Evolutionary conservation across 352 stramenopile species (phyloP).

Genomic region (Globisporangium paroecandrum): DNA sequence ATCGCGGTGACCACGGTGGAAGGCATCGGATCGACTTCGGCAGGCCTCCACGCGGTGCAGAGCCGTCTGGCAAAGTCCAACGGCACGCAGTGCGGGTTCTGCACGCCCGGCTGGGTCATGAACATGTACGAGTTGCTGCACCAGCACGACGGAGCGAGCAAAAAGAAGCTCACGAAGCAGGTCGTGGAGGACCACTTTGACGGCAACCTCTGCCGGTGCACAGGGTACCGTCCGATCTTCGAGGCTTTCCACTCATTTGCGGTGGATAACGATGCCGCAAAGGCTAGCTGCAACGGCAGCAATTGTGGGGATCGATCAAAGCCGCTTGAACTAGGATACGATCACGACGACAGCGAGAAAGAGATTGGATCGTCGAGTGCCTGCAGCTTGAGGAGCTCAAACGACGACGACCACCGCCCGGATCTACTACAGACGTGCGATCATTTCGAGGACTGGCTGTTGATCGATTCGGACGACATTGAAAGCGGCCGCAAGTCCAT

Average conservation of each 20-base stretch:
- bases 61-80: constrained; percentile 86
- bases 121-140: constrained; percentile 78
- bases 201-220: constrained; percentile 96
- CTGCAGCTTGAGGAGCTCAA: neutral
- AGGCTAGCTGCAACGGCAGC: neutral
- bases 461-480: constrained; percentile 21
- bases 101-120: constrained; percentile 87
- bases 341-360: neutral
- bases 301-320: neutral
- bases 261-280: neutral
- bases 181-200: constrained; percentile 93
- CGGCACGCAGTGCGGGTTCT: constrained; percentile 93
- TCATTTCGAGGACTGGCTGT: constrained; percentile 28
- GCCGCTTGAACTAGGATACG: constrained; percentile 12
- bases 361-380: neutral
- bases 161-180: constrained; percentile 59
- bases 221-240: constrained; percentile 78
- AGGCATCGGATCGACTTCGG: constrained; percentile 44
- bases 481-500: constrained; percentile 20
- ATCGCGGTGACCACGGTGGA: constrained; percentile 87
- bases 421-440: constrained; percentile 23
- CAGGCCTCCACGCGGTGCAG: constrained; percentile 80
- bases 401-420: neutral
- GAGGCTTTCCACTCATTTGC: constrained; percentile 25
- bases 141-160: constrained; percentile 43